phyloP scores from a whole-genome alignment of 805 yeast genomes.

The Wickerhamomyces queroliae region DNA sequence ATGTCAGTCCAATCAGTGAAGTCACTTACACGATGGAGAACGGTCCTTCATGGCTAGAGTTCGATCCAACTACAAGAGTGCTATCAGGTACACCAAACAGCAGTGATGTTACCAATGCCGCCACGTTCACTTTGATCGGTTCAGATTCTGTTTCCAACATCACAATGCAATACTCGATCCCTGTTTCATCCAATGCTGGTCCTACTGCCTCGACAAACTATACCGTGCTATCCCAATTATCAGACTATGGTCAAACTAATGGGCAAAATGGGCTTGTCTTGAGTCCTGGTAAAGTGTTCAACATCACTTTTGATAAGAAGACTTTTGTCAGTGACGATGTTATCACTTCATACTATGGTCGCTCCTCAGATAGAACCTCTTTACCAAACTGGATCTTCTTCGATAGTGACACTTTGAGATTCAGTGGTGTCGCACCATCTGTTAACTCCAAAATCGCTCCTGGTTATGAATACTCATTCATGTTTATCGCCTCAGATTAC shows the following conservation, averaged over 20 bases:
- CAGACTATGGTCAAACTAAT: slow-evolving; percentile 66
- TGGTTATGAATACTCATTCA: slow-evolving; percentile 61
- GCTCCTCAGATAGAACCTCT: slow-evolving; percentile 77
- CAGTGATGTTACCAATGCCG: slow-evolving; percentile 37
- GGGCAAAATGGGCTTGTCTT: slow-evolving; percentile 72
- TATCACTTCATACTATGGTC: slow-evolving; percentile 70
- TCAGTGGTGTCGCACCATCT: slow-evolving; percentile 84
- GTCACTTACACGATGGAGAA: slow-evolving; percentile 51
- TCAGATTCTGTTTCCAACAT: slow-evolving; percentile 49
- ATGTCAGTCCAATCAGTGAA: slow-evolving; percentile 35
- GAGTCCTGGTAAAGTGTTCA: slow-evolving; percentile 61
- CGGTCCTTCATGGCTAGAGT: slow-evolving; percentile 75
- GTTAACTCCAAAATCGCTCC: slow-evolving; percentile 88
- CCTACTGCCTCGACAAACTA: slow-evolving; percentile 39
- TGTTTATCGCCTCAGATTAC: slow-evolving; percentile 75
- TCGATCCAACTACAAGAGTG: slow-evolving; percentile 55
- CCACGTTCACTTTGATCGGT: slow-evolving; percentile 55
- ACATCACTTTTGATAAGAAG: slow-evolving; percentile 53
- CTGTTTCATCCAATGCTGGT: slow-evolving; percentile 53
- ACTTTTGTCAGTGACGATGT: slow-evolving; percentile 52
- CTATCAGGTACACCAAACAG: slow-evolving; percentile 63
- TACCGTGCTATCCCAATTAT: slow-evolving; percentile 46
- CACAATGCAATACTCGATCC: slow-evolving; percentile 47
- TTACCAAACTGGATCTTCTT: slow-evolving; percentile 87
- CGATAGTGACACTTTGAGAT: slow-evolving; percentile 53